Conservation (phyloP, 345 rosid species). For the Sonneratia caseolaris region DNA sequence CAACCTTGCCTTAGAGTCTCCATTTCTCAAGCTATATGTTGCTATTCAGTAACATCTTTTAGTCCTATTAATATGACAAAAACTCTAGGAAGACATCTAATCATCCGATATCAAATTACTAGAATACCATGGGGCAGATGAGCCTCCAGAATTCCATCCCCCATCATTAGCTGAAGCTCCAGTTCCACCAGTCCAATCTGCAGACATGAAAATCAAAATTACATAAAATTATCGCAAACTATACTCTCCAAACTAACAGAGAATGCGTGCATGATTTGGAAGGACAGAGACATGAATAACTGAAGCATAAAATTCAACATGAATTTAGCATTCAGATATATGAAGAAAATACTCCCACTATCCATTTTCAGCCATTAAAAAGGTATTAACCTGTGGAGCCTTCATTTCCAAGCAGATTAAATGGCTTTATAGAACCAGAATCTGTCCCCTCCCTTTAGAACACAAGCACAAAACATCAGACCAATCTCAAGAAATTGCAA, state of each 20-base stretch:
- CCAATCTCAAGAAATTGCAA: constrained; percentile 5
- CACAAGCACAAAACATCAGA: constrained; percentile 19
- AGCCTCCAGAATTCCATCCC: constrained; percentile 51
- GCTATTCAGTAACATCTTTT: background rate
- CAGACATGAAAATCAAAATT: constrained; percentile 4
- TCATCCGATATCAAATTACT: background rate
- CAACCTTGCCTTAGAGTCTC: background rate
- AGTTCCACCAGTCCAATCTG: constrained; percentile 57
- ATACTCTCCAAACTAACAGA: background rate
- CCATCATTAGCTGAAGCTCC: constrained; percentile 54
- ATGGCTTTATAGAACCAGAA: constrained; percentile 46
- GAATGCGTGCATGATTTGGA: background rate
- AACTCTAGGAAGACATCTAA: background rate
- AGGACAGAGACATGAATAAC: background rate
- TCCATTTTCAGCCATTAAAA: background rate
- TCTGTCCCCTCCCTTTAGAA: constrained; percentile 53
- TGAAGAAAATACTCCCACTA: background rate
- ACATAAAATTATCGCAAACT: background rate
- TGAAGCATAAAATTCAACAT: background rate
- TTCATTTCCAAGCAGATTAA: constrained; percentile 58
- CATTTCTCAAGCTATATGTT: background rate
- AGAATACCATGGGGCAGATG: constrained; percentile 47
- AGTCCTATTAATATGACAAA: background rate
- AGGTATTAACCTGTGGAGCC: constrained; percentile 57
- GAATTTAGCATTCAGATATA: background rate